These are phyloP conservation scores for Solanum medicagineum DNA, from an alignment of 257 asterid genomes.

Conservation along the genomic window DNA sequence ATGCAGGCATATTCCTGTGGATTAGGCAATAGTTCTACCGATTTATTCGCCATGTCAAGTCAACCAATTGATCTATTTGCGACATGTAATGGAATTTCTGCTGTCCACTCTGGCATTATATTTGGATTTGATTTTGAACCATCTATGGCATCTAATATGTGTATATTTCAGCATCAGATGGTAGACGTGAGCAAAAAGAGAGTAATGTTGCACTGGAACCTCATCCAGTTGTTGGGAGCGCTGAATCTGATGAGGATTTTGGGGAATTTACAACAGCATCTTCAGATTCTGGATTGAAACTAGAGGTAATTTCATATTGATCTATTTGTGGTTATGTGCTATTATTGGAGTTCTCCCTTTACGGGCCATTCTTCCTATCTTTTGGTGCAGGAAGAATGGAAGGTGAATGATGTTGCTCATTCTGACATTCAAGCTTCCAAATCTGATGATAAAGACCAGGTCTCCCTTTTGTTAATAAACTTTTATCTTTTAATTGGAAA, in stretches of 20 bases:
- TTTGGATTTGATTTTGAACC: slow-evolving; percentile 20
- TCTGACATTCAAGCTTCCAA: slow-evolving; percentile 4
- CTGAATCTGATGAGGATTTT: slow-evolving; percentile 47
- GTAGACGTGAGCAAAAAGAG: slow-evolving; percentile 15
- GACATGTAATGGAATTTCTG: slow-evolving; percentile 20
- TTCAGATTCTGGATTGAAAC: slow-evolving; percentile 26
- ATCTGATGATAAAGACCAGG: slow-evolving; percentile 14
- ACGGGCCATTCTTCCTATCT: not conserved
- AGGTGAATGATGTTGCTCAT: slow-evolving; percentile 3
- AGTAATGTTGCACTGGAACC: slow-evolving; percentile 8
- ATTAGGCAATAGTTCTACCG: slow-evolving; percentile 13
- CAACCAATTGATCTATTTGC: slow-evolving; percentile 28
- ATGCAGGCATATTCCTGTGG: not conserved
- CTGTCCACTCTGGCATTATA: slow-evolving; percentile 18
- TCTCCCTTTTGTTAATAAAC: not conserved
- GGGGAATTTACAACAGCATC: slow-evolving; percentile 56
- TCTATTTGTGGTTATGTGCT: not conserved
- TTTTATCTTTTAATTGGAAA: not conserved
- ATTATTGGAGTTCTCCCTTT: not conserved
- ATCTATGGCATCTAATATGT: slow-evolving; percentile 13
- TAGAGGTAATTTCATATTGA: slow-evolving; percentile 16
- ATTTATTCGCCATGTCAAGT: slow-evolving; percentile 17
- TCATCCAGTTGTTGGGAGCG: slow-evolving; percentile 10
- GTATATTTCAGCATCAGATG: slow-evolving; percentile 14
- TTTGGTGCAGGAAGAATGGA: slow-evolving; percentile 22